Evolutionary conservation across 345 rosid genomes (phyloP).

Genomic region (Cardamine resedifolia): DNA sequence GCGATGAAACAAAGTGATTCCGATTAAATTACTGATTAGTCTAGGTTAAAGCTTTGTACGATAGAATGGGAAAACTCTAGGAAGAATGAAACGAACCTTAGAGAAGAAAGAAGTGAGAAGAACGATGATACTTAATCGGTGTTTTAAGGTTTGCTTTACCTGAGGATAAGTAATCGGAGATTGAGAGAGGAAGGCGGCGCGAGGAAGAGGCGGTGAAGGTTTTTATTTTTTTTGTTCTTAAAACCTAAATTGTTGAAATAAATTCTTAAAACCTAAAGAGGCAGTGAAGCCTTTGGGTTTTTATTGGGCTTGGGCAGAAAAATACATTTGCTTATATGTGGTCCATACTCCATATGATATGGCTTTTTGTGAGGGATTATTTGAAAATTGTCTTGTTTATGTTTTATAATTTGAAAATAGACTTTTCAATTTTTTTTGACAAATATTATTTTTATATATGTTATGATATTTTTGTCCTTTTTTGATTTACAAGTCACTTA

Average conservation of each 20-base stretch:
- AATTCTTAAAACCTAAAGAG: neutral
- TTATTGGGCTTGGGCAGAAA: neutral
- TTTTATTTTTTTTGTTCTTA: neutral
- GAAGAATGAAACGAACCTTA: neutral
- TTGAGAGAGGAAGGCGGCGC: conserved; percentile 16
- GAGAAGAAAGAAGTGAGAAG: neutral
- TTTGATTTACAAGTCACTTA: too few species aligned
- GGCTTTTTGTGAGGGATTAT: too few species aligned
- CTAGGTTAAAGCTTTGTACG: neutral
- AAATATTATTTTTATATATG: too few species aligned
- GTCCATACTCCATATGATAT: too few species aligned
- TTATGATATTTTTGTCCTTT: too few species aligned
- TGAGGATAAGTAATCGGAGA: neutral
- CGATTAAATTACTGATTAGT: neutral
- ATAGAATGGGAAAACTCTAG: neutral
- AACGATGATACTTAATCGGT: neutral
- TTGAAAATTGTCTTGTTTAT: too few species aligned
- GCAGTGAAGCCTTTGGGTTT: neutral
- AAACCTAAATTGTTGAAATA: conserved; percentile 1
- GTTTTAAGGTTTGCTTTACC: conserved; percentile 10
- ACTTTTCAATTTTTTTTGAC: too few species aligned
- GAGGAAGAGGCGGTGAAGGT: neutral
- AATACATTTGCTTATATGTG: neutral
- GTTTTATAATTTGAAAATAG: too few species aligned
- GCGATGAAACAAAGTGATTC: neutral